Conservation (phyloP, 768 basidiomycete genomes). For the Heimioporus sp. region DNA sequence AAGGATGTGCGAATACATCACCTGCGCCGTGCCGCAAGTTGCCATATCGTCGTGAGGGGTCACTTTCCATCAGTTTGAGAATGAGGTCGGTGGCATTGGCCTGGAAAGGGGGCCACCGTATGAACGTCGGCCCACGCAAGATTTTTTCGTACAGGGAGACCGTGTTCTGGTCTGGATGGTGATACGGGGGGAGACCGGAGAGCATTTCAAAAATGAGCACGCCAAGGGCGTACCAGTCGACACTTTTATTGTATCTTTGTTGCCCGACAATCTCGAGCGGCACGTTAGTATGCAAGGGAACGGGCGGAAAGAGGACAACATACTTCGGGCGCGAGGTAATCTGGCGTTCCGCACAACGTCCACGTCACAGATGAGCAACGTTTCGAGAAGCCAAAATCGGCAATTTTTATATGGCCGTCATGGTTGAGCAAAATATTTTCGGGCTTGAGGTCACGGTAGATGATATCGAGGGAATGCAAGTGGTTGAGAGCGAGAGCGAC, state of each 20-base stretch:
- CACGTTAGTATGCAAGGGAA: slow-evolving; percentile 6
- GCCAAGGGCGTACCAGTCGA: slow-evolving; percentile 98
- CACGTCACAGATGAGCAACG: slow-evolving; percentile 83
- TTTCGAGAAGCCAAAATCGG: slow-evolving; percentile 97
- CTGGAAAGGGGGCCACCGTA: slow-evolving; percentile 79
- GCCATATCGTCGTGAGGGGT: slow-evolving; percentile 86
- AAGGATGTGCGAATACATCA: slow-evolving; percentile 90
- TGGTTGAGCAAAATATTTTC: slow-evolving; percentile 92
- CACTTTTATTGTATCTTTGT: slow-evolving; percentile 90
- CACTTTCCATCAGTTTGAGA: slow-evolving; percentile 83
- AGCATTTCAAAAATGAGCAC: slow-evolving; percentile 98
- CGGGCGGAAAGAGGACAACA: slow-evolving; percentile 20
- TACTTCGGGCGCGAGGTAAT: slow-evolving; percentile 96
- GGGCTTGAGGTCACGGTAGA: slow-evolving; percentile 97
- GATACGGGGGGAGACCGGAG: slow-evolving; percentile 93
- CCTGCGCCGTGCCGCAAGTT: slow-evolving; percentile 85
- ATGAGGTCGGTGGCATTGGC: slow-evolving; percentile 85
- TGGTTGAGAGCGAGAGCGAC: slow-evolving; percentile 92
- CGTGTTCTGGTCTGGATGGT: slow-evolving; percentile 81
- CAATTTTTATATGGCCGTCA: slow-evolving; percentile 97
- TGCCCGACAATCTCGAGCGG: slow-evolving; percentile 64
- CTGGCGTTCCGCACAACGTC: slow-evolving; percentile 94
- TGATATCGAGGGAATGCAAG: slow-evolving; percentile 82
- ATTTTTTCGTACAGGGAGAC: slow-evolving; percentile 92
- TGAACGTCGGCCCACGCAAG: slow-evolving; percentile 64